A percentile compares a stretch with the other conserved stretches of the same genome.
phyloP scores from a whole-genome alignment of 2,329 filamentous ascomycete species.

The Fusarium pilosicola region DNA sequence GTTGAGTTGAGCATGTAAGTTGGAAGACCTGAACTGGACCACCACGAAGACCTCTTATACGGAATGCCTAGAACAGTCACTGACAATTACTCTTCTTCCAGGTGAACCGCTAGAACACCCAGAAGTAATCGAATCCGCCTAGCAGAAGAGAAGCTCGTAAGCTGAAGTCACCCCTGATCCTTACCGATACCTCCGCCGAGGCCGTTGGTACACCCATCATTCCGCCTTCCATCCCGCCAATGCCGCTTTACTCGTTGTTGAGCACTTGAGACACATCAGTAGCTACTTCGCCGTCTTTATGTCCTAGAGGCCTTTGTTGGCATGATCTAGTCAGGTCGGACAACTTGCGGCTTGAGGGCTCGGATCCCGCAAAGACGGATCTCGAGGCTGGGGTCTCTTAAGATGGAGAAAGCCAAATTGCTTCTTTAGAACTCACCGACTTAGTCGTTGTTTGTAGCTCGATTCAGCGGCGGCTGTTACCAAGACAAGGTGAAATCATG shows the following conservation, averaged over 20 bases:
- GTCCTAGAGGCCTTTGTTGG: too few relatives aligned
- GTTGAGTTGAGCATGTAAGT: not conserved
- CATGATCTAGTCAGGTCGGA: not conserved
- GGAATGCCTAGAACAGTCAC: too few relatives aligned
- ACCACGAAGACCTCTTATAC: not conserved
- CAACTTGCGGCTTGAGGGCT: not conserved
- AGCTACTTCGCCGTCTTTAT: too few relatives aligned
- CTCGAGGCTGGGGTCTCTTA: too few relatives aligned
- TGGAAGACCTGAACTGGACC: not conserved
- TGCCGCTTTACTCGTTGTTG: not conserved
- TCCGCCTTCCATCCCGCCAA: too few relatives aligned
- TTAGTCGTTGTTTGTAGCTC: not conserved
- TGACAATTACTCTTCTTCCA: not conserved
- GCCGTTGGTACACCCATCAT: too few relatives aligned
- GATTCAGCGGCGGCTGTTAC: not conserved
- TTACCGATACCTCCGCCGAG: fast-evolving
- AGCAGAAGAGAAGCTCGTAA: not conserved
- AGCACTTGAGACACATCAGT: too few relatives aligned
- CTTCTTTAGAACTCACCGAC: not conserved
- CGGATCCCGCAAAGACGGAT: not conserved
- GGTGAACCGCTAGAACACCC: fast-evolving
- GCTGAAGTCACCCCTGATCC: not conserved
- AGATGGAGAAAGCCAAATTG: not conserved
- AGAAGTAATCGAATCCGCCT: fast-evolving
- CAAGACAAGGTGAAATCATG: not conserved